Conservation (phyloP, 306 rosid species). For the Malus domestica region ASM211411v1 NC_041802.1:4414001-4414500, state of each 20-base stretch:
- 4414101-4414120: not conserved
- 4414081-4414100: not conserved
- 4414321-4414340: constrained; percentile 6
- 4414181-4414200: not conserved
- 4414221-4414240: constrained; percentile 68
- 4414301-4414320: constrained; percentile 72
- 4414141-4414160: not conserved
- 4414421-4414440: not conserved
- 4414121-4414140: not conserved
- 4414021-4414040: not conserved
- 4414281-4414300: constrained; percentile 72
- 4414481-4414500: not conserved
- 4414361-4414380: not conserved
- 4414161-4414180: not conserved
- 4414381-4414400: not conserved
- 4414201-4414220: constrained; percentile 31
- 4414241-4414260: constrained; percentile 68
- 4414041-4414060: not conserved
- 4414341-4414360: not conserved
- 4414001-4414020: not conserved
- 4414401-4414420: not conserved
- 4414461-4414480: not conserved
- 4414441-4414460: not conserved
- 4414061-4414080: not conserved
- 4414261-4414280: constrained; percentile 36